Evolutionary conservation across 805 yeast species (phyloP).

Genomic region (Spathaspora hagerdaliae): DNA sequence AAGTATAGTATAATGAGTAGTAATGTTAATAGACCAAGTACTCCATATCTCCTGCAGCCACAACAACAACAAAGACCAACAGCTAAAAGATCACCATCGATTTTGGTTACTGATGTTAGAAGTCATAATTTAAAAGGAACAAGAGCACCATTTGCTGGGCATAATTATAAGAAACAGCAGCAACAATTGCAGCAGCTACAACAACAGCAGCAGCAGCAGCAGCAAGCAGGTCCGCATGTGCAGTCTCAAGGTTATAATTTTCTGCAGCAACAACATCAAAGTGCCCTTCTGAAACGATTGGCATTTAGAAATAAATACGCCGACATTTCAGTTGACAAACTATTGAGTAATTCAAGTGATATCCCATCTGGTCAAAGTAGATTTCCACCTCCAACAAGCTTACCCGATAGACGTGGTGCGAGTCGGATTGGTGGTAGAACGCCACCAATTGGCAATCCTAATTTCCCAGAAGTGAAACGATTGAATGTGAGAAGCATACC

Average conservation of each 20-base stretch:
- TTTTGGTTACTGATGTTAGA: constrained; percentile 86
- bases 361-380: constrained; percentile 78
- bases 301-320: constrained; percentile 50
- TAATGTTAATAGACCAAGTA: not conserved
- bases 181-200: constrained; percentile 19
- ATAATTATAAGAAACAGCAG: constrained; percentile 38
- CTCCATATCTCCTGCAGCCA: not conserved
- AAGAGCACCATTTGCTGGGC: constrained; percentile 83
- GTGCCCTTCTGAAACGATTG: constrained; percentile 24
- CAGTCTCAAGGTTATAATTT: constrained; percentile 5
- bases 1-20: not conserved
- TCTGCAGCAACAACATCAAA: constrained; percentile 15
- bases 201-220: constrained; percentile 17
- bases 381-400: constrained; percentile 23
- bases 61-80: constrained; percentile 42
- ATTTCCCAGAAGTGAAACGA: not conserved
- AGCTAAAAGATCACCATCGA: constrained; percentile 88
- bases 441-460: not conserved
- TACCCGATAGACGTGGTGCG: not conserved
- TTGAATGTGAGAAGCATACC: constrained; percentile 44
- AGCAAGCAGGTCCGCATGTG: constrained; percentile 2
- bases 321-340: constrained; percentile 75
- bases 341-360: constrained; percentile 75
- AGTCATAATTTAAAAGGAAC: constrained; percentile 45
- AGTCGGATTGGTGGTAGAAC: not conserved